Evolutionary conservation across 257 asterid species (phyloP), one percentile per base, ranked within the genome.

Genomic region (Plantago ovata): DNA sequence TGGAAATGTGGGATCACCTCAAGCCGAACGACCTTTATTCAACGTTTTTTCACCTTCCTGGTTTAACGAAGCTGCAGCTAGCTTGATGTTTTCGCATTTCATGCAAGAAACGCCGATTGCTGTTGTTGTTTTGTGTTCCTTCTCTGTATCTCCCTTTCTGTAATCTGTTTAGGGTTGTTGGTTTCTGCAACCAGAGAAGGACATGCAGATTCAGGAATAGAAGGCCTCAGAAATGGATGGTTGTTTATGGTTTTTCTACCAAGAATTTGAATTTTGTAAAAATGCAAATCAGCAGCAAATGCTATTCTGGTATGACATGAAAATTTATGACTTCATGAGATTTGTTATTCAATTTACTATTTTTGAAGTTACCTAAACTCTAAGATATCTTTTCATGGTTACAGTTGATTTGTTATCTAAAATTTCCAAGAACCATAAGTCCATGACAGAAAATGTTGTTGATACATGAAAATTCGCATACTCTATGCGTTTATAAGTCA

Each of bases 121-220:
- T 45, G 36, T 28, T 45, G 51, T 10, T 45, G 45, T 55, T 55
- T 55, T 36, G 3, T 55, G n/a, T 6, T 18, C 10, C 60, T 18
- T 36, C 23, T 55, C 18, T 38, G 13, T 38, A 3, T 55, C 28
- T 55, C 45, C 45, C 18, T 55, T 40, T 57, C 32, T 57, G 24
- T 57, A 38, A 32, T 62, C 53, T 66, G 61, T 44, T 13, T 15
- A 54, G 64, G 68, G 63, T 71, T 64, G 74, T 57, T 66, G 10
- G 63, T 59, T 60, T 67, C 71, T 79, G 74, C 79, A 72, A 71
- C 66, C 73, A 38, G 32, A 62, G 70, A 72, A 62, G 70, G 68
- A 59, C 68, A 55, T 54, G 53, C 61, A 52, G 71, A 55, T 72
- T 53, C 74, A 28, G 63, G 53, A 59, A 60, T 39, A 56, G 73